Evolutionary conservation across 2,329 filamentous ascomycete genomes (phyloP).

Genomic region (Fusarium haematococcum): DNA sequence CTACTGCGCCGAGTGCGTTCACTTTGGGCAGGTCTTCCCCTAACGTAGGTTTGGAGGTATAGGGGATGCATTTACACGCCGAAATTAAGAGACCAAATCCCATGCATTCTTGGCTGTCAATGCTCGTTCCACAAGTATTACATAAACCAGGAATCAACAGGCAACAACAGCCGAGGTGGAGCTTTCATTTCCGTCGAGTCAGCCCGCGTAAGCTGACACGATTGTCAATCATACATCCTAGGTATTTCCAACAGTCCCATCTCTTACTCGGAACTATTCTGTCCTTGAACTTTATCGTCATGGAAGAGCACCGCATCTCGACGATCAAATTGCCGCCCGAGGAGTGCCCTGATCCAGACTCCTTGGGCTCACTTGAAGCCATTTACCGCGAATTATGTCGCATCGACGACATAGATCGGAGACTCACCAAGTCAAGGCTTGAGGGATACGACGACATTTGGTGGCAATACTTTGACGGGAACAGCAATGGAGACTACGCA

Average conservation of each 20-base stretch:
- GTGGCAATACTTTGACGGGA: too few relatives aligned
- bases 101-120: too few relatives aligned
- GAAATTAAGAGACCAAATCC: too few relatives aligned
- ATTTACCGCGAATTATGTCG: neutral
- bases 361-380: neutral
- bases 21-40: neutral
- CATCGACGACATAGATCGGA: neutral
- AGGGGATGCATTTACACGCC: neutral
- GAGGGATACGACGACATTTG: neutral
- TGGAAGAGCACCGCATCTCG: neutral
- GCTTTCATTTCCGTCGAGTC: neutral
- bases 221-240: neutral
- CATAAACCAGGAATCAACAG: too few relatives aligned
- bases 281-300: neutral
- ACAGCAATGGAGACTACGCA: too few relatives aligned
- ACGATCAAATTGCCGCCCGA: neutral
- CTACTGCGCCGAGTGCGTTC: too few relatives aligned
- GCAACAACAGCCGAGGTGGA: neutral
- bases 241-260: neutral
- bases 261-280: neutral
- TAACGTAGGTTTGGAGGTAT: neutral
- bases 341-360: neutral
- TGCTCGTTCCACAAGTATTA: too few relatives aligned
- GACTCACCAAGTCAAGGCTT: neutral
- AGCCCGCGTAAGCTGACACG: neutral